Evolutionary conservation across 2,329 filamentous ascomycete genomes (phyloP).

Genomic region (Zymoseptoria pseudotritici): DNA sequence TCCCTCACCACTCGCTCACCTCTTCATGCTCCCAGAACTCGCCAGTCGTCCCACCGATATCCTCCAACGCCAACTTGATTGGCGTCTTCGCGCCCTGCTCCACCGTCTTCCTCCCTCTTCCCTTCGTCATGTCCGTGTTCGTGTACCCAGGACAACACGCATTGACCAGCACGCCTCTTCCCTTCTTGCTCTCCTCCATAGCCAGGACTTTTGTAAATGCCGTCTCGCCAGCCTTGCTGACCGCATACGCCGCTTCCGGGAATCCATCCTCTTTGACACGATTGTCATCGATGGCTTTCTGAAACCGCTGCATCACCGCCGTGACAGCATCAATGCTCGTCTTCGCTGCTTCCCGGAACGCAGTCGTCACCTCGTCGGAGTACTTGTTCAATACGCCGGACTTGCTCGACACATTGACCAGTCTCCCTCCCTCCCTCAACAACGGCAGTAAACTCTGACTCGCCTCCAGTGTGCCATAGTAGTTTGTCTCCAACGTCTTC

Average conservation of each 20-base stretch:
- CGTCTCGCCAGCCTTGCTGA: slow-evolving; percentile 32
- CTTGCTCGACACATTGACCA: slow-evolving; percentile 45
- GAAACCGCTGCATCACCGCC: slow-evolving; percentile 44
- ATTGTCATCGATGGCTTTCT: slow-evolving; percentile 38
- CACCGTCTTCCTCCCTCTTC: slow-evolving; percentile 28
- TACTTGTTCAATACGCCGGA: slow-evolving; percentile 42
- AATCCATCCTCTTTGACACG: slow-evolving; percentile 42
- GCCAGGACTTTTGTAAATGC: slow-evolving; percentile 31
- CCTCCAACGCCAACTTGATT: slow-evolving; percentile 29
- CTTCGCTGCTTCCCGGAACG: slow-evolving; percentile 33
- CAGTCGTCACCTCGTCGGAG: slow-evolving; percentile 35
- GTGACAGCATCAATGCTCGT: slow-evolving; percentile 35
- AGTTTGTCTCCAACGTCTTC: slow-evolving; percentile 45
- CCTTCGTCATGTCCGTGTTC: slow-evolving; percentile 33
- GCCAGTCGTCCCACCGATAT: slow-evolving; percentile 27
- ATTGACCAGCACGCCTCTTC: slow-evolving; percentile 27
- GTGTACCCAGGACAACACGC: slow-evolving; percentile 32
- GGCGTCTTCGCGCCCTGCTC: slow-evolving; percentile 31
- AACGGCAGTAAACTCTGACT: slow-evolving; percentile 41
- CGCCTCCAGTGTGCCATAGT: slow-evolving; percentile 45
- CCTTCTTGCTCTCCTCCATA: slow-evolving; percentile 21
- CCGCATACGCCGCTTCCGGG: slow-evolving; percentile 44
- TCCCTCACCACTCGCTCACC: slow-evolving; percentile 24
- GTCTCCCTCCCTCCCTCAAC: slow-evolving; percentile 38
- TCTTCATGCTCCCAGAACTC: slow-evolving; percentile 31